Evolutionary conservation across 345 rosid genomes (phyloP).

Genomic region (Pugionium dolabratum): DNA sequence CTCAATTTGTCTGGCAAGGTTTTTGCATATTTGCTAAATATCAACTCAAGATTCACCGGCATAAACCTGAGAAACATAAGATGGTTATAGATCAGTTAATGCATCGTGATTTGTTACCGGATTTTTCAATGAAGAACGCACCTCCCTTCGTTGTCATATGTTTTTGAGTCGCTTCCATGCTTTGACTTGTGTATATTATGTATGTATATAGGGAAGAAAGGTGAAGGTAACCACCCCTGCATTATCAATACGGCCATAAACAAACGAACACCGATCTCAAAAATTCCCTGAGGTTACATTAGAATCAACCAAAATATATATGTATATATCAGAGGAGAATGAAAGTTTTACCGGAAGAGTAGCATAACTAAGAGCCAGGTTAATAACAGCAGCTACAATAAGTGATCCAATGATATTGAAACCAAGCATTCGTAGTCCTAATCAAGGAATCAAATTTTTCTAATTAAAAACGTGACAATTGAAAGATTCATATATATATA

Average conservation of each 20-base stretch:
- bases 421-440: conserved; percentile 70
- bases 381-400: conserved; percentile 52
- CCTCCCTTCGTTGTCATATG: conserved; percentile 71
- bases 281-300: too few relatives aligned
- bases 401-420: conserved; percentile 66
- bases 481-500: neutral
- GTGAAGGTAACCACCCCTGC: conserved; percentile 87
- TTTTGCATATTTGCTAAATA: conserved; percentile 76
- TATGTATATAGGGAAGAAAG: conserved; percentile 72
- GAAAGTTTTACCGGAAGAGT: conserved; percentile 58
- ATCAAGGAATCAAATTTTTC: conserved; percentile 1
- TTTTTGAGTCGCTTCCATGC: too few relatives aligned
- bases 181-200: conserved; percentile 62
- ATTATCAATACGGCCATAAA: neutral
- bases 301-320: too few relatives aligned
- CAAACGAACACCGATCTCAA: too few relatives aligned
- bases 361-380: conserved; percentile 60
- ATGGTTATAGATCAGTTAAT: too few relatives aligned
- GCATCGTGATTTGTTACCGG: too few relatives aligned
- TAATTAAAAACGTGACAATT: neutral
- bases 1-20: conserved; percentile 70
- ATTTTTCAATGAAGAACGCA: neutral
- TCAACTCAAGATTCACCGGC: conserved; percentile 64
- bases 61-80: conserved; percentile 43
- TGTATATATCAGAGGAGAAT: neutral